Evolutionary conservation across 768 basidiomycete genomes (phyloP), one percentile per base, ranked within the genome.

Genomic region (Imleria badia): DNA sequence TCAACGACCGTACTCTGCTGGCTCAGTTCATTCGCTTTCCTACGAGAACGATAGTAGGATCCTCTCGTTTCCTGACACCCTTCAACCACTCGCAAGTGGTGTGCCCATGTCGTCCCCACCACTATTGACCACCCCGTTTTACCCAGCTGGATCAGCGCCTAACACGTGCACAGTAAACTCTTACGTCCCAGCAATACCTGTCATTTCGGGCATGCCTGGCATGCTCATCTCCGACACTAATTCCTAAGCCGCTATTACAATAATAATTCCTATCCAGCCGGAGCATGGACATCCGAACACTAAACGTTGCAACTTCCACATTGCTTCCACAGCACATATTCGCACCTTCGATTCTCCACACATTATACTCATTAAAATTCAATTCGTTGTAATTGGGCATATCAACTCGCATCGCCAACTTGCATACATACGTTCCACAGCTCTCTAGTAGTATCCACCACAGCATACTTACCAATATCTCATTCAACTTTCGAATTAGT

Each of bases 121-220:
- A 39, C 50, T 68, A 30, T 52, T 66, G 31, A 66, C 65, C 15
- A 65, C 69, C 23, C 61, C 70, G 20, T 74, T 71, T 55, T 66
- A 72, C 44, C 68, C 73, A 19, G 23, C 56, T 14, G 56, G 58
- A 44, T 50, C 52, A 23, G 48, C 45, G 42, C 36, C 55, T 38
- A 48, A 45, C 23, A 30, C 51, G 10, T 58, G 47, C 35, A 38
- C 48, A 46, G 44, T 43, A 29, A 57, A 41, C 41, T 26, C 53
- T 39, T 61, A 53, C 38, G 47, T 56, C 26, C 12, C 52, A 26
- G 6, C 51, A 30, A 53, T 58, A 44, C 48, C 54, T 45, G 19
- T 56, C 38, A 35, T 51, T 52, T 62, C 58, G 15, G 59, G 49
- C 20, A 36, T 66, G 49, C 61, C 61, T 45, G 62, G 60, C 47